phyloP scores from a whole-genome alignment of 441 rosid species.

The Daphne laureola region DNA sequence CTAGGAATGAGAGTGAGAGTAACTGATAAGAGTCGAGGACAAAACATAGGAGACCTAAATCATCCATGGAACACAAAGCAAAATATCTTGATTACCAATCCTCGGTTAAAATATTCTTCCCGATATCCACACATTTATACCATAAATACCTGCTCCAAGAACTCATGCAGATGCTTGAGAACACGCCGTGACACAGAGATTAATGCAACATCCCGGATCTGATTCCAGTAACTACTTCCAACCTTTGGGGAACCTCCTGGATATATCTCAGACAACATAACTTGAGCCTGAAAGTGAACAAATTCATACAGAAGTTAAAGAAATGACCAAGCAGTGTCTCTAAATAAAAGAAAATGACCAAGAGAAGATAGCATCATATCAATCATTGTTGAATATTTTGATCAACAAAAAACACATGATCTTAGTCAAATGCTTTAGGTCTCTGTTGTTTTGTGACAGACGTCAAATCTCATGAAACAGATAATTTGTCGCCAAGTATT shows the following conservation, averaged over 20 bases:
- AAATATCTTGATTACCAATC: too few species aligned
- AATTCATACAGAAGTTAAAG: not conserved
- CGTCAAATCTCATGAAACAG: too few species aligned
- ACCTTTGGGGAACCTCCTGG: constrained; percentile 95
- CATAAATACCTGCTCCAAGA: constrained; percentile 69
- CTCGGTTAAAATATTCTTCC: too few species aligned
- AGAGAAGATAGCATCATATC: not conserved
- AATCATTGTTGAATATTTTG: too few species aligned
- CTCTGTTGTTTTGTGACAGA: too few species aligned
- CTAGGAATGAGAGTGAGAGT: too few species aligned
- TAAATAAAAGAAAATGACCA: not conserved
- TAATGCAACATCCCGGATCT: constrained; percentile 77
- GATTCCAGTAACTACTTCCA: constrained; percentile 92
- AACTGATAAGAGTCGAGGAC: too few species aligned
- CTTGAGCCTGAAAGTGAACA: constrained; percentile 61
- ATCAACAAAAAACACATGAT: too few species aligned
- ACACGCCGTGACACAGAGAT: constrained; percentile 74
- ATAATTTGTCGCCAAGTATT: too few species aligned
- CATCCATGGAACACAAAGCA: too few species aligned
- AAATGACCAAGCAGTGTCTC: constrained; percentile 4
- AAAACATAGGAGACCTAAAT: too few species aligned
- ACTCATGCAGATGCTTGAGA: constrained; percentile 74
- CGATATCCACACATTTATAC: not conserved
- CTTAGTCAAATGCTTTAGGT: too few species aligned
- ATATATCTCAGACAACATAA: constrained; percentile 89